These are phyloP conservation scores for Fusarium hainanense DNA, from an alignment of 2,329 filamentous ascomycete species.

Conservation along the genomic window DNA sequence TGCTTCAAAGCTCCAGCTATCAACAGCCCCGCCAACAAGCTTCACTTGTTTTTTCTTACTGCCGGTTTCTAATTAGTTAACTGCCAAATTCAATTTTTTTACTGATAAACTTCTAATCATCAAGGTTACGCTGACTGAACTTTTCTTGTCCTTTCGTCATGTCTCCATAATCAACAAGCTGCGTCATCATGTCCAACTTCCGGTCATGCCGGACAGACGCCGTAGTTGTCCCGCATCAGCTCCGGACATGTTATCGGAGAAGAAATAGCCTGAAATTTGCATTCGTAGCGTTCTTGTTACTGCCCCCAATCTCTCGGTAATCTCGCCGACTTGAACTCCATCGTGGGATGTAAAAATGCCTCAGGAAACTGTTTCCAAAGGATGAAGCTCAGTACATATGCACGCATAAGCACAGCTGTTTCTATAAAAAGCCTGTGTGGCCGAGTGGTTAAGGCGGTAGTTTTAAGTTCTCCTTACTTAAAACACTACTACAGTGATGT, in stretches of 20 bases:
- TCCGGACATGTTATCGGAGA: slow-evolving; percentile 20
- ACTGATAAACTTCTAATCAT: slow-evolving; percentile 34
- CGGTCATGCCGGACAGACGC: slow-evolving; percentile 25
- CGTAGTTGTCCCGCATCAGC: slow-evolving; percentile 16
- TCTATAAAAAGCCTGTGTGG: background rate
- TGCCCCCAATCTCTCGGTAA: background rate
- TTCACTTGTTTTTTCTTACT: slow-evolving; percentile 3
- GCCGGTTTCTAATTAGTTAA: background rate
- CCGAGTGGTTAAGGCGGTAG: slow-evolving; percentile 31
- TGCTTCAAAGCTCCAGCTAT: slow-evolving; percentile 24
- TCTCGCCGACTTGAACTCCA: too few species aligned
- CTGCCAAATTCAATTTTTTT: background rate
- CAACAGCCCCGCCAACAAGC: background rate
- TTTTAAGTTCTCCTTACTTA: slow-evolving; percentile 13
- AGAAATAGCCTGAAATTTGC: background rate
- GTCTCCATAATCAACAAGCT: slow-evolving; percentile 36
- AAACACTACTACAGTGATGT: slow-evolving; percentile 18
- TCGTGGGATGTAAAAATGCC: background rate
- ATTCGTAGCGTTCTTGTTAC: background rate
- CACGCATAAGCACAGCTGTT: background rate
- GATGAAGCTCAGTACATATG: background rate
- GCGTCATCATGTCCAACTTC: slow-evolving; percentile 25
- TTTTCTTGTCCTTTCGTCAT: slow-evolving; percentile 31
- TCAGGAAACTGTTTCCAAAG: background rate
- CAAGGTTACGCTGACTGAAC: slow-evolving; percentile 27